Evolutionary conservation across 495 filamentous ascomycete genomes (phyloP).

Genomic region (Hypoxylon subgilvum): DNA sequence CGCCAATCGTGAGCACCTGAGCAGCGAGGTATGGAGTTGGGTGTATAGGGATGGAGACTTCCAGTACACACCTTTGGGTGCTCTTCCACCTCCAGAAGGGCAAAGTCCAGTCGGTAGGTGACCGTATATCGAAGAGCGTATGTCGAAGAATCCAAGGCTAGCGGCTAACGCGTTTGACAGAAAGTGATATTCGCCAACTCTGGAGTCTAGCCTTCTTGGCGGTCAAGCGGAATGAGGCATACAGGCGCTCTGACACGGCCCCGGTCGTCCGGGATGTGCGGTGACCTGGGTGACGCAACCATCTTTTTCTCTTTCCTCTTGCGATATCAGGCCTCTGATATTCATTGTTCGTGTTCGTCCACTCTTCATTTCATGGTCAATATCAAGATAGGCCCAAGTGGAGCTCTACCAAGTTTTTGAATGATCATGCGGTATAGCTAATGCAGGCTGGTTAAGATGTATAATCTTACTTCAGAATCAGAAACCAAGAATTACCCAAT

Average conservation of each 20-base stretch:
- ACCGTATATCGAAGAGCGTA: neutral
- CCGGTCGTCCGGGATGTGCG: neutral
- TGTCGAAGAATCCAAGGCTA: conserved; percentile 1
- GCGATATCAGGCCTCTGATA: no score
- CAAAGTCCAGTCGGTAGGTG: conserved; percentile 43
- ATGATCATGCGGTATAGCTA: conserved; percentile 17
- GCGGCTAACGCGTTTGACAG: conserved; percentile 37
- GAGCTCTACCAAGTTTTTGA: conserved; percentile 7
- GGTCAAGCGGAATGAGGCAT: conserved; percentile 48
- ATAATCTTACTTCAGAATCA: neutral
- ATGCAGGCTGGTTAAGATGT: conserved; percentile 14
- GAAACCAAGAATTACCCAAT: conserved; percentile 1
- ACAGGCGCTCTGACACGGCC: conserved; percentile 4
- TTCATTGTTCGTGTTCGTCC: no score
- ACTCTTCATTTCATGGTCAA: conserved; percentile 25
- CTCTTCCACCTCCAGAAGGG: conserved; percentile 59
- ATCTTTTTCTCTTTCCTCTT: no score
- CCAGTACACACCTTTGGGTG: conserved; percentile 57
- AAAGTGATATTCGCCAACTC: conserved; percentile 60
- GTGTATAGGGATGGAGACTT: conserved; percentile 57
- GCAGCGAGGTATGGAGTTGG: conserved; percentile 70
- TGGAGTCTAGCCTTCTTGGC: conserved; percentile 65
- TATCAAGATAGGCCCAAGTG: conserved; percentile 10
- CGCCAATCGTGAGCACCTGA: conserved; percentile 57
- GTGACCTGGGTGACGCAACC: neutral